phyloP scores from a whole-genome alignment of 129 eudicot genomes.

The Flaveria bidentis region DNA sequence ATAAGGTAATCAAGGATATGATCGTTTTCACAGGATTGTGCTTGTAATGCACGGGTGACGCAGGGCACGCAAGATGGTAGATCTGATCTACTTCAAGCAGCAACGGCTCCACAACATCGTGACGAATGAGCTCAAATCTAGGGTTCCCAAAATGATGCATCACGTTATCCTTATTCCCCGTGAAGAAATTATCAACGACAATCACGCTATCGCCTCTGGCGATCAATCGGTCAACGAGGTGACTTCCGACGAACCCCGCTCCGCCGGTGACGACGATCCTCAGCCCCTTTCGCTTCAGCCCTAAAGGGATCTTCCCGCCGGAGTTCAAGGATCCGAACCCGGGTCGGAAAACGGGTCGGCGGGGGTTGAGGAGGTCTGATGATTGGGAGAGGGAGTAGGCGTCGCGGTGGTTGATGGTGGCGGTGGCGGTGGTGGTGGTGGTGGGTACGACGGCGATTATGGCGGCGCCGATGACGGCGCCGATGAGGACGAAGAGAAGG shows the following conservation, averaged over 20 bases:
- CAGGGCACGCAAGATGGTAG: conserved; percentile 95
- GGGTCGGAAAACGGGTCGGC: conserved; percentile 27
- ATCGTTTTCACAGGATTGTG: conserved; percentile 85
- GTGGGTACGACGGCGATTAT: conserved; percentile 48
- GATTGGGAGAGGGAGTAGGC: conserved; percentile 31
- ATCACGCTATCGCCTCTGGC: conserved; percentile 85
- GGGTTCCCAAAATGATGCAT: conserved; percentile 90
- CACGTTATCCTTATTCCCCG: conserved; percentile 86
- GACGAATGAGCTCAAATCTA: conserved; percentile 80
- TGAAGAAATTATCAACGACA: conserved; percentile 90
- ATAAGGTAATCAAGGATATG: conserved; percentile 60
- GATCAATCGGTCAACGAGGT: conserved; percentile 78
- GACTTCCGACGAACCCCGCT: conserved; percentile 92
- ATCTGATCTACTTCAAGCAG: conserved; percentile 94
- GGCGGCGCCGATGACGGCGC: conserved; percentile 41
- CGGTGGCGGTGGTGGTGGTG: conserved; percentile 4
- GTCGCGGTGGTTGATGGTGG: conserved; percentile 21
- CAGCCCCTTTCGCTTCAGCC: conserved; percentile 63
- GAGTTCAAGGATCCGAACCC: conserved; percentile 46
- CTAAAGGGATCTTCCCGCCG: conserved; percentile 79
- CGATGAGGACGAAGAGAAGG: conserved; percentile 33
- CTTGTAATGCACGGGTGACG: conserved; percentile 93
- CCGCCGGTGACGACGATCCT: conserved; percentile 91
- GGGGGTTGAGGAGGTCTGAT: conserved; percentile 17
- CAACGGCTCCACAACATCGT: conserved; percentile 88